Evolutionary conservation across 495 filamentous ascomycete species (phyloP), one percentile per base, ranked within the genome.

Genomic region (Xylaria telfairii): DNA sequence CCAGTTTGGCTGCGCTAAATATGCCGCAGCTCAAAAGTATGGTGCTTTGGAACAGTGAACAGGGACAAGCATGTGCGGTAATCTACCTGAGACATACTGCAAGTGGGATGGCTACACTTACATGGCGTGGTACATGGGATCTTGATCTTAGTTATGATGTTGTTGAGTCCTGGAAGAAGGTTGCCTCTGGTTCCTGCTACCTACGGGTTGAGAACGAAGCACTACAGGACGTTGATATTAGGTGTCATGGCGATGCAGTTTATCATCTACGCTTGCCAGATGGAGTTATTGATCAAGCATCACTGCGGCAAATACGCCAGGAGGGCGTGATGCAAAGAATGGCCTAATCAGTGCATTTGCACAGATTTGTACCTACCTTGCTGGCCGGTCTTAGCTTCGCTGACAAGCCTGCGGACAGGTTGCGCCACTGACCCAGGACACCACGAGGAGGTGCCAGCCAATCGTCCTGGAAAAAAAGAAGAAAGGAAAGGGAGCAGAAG

Each of bases 41-140:
- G 56, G 56, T 39, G 34, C 56, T 60, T 32, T 60, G 56, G 56
- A 60, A 60, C 34, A 39, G 56, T 60, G 56, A 39, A 39, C 28
- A 60, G 34, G 56, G 56, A 60, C 28, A 60, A 60, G 56, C 56
- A 32, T 60, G 56, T 60, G 56, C 34, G 34, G 28, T 60, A 32
- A 60, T 60, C 28, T 60, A 60, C 34, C 56, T 30, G 28, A 60
- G 34, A 60, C 28, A 60, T 60, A 30, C 28, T 60, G 46, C 46
- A 49, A 49, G 46, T 49, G 46, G 46, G n/a, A 32, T 30, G 28
- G 28, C 56, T 60, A 32, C 56, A 30, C 28, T 60, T 60, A 39
- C 34, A 60, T 60, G 56, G 56, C 56, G 56, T 60, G 56, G 56
- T 30, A 60, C 56, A 39, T 60, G 56, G 56, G 56, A 60, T 60